Base-by-base conservation (phyloP, 2,329 filamentous ascomycete genomes). In the Calonectria pseudoturangicola region DNA sequence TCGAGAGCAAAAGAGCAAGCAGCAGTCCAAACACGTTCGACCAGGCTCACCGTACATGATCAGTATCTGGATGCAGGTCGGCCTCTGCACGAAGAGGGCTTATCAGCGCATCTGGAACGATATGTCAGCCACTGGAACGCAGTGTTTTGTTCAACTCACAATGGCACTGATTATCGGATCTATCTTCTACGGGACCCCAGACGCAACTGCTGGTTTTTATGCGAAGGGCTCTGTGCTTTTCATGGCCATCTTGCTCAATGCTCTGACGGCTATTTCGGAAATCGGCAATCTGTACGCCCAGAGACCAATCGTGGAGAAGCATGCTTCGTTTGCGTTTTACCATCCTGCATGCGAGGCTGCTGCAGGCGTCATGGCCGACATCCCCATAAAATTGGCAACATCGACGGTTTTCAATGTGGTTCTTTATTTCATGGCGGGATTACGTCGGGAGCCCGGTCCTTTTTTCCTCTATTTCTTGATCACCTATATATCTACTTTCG, bases 381-480 rank as follows among this genome's bases (percentile, higher is more conserved):
- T 92, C 4, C 90, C 91, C 0, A 84, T 91, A 77, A 92, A 92
- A 76, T 89, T 92, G 68, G 70, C 85, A 4, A 86, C 86, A 0
- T 85, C 87, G 0, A 80, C 85, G 1, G 76, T 83, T 5, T 92
- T 91, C 84, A 90, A 92, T 75, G 70, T 91, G 4, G 85, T 89
- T 16, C 80, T 92, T 3, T 92, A 92, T 81, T 92, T 92, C 76
- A 79, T 92, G 77, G 81, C 87, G 1, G 86, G 86, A 1, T 83
- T 91, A 2, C 82, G 86, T 1, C 88, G 93, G 33, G 89, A 91
- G 64, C 86, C 93, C 0, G 90, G 88, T 0, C 86, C 90, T 1
- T 97, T 96, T 86, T 97, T 97, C 84, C 87, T 95, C 74, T 97
- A 93, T 85, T 89, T 93, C 74, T 85, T 97, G 21, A 88, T 95